A percentile compares a stretch with the other conserved stretches of the same genome.
phyloP scores from a whole-genome alignment of 2,329 filamentous ascomycete genomes.

The Tolypocladium ophioglossoides region DNA sequence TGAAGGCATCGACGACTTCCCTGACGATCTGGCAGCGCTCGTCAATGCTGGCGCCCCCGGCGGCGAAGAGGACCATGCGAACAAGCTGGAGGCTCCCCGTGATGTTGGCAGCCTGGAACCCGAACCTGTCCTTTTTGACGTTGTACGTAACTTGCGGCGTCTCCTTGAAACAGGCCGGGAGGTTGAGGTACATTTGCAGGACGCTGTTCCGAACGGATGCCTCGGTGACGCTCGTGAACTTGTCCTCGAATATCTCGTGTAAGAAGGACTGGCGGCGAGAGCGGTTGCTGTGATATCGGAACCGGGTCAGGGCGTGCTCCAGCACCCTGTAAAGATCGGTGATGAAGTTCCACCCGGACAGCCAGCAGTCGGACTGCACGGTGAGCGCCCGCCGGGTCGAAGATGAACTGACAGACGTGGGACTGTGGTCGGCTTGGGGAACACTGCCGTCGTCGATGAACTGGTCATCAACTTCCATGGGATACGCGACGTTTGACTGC shows the following conservation, averaged over 20 bases:
- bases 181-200: constrained; percentile 13
- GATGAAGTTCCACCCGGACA: constrained; percentile 47
- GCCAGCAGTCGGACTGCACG: constrained; percentile 26
- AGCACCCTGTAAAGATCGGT: constrained; percentile 45
- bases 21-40: constrained; percentile 18
- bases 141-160: constrained; percentile 14
- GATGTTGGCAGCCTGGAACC: constrained; percentile 26
- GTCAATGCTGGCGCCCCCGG: constrained; percentile 14
- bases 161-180: constrained; percentile 18
- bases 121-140: constrained; percentile 17
- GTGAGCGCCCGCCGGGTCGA: constrained; percentile 1
- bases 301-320: constrained; percentile 33
- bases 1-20: constrained; percentile 17
- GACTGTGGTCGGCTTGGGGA: background rate
- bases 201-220: constrained; percentile 11
- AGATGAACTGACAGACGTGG: constrained; percentile 1
- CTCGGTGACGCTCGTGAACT: constrained; percentile 7
- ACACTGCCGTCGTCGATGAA: constrained; percentile 20
- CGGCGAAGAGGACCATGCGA: constrained; percentile 19
- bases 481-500: constrained; percentile 13
- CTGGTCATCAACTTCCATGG: constrained; percentile 27
- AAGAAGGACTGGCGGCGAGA: constrained; percentile 7
- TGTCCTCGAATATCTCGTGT: constrained; percentile 11
- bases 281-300: constrained; percentile 9
- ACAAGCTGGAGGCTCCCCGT: constrained; percentile 21